These are phyloP conservation scores for Mucor indicus DNA, from an alignment of 371 early-diverging fungal species.

Conservation along the genomic window DNA sequence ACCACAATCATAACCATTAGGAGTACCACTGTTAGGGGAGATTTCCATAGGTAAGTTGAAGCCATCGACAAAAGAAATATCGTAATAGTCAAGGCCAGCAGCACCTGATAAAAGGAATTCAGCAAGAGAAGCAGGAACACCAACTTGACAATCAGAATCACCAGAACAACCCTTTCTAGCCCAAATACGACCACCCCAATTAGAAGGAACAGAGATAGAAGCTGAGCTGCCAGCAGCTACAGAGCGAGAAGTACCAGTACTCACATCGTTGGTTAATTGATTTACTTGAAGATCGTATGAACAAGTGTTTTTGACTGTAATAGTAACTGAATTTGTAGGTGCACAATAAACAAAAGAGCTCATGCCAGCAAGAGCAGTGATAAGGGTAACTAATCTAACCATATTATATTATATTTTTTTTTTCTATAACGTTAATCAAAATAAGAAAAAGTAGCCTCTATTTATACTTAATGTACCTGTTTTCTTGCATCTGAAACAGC, in stretches of 20 bases:
- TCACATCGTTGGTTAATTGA: slow-evolving; percentile 29
- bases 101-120: slow-evolving; percentile 27
- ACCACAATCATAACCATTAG: slow-evolving; percentile 30
- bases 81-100: slow-evolving; percentile 26
- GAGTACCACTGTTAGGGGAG: slow-evolving; percentile 22
- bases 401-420: too few species aligned
- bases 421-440: too few species aligned
- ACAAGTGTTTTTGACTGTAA: slow-evolving; percentile 42
- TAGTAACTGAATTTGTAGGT: slow-evolving; percentile 23
- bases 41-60: slow-evolving; percentile 32
- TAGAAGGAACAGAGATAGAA: slow-evolving; percentile 8
- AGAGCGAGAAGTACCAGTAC: not conserved
- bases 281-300: slow-evolving; percentile 21
- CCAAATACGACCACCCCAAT: slow-evolving; percentile 46
- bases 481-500: slow-evolving; percentile 2
- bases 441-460: too few species aligned
- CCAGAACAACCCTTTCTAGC: slow-evolving; percentile 32
- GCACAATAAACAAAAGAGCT: slow-evolving; percentile 25
- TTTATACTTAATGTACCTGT: slow-evolving; percentile 1
- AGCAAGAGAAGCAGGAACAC: slow-evolving; percentile 30
- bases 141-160: slow-evolving; percentile 21
- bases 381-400: slow-evolving; percentile 13
- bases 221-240: slow-evolving; percentile 22
- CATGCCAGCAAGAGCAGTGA: slow-evolving; percentile 18
- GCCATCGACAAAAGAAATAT: slow-evolving; percentile 37